Base-by-base conservation (phyloP, 192 early-diverging fungal species). In the Dimargaris cristalligena region DNA sequence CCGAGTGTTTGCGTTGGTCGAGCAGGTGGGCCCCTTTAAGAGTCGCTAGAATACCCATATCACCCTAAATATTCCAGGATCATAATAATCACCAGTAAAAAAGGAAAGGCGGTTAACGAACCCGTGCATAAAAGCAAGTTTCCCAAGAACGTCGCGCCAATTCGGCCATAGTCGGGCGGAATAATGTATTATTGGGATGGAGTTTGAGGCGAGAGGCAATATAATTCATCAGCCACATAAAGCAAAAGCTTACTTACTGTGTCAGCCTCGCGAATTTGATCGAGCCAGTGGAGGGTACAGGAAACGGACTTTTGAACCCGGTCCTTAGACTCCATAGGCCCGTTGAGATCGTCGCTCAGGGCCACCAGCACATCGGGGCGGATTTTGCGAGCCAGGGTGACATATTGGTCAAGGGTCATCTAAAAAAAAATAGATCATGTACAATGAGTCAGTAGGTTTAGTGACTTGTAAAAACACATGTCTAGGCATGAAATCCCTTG, bases 301-400 rank as follows among this genome's bases (percentile, higher is more conserved):
- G 59, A 32, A 3, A 73, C 67, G 13, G 74, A 76, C 54, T 73
- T 76, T 58, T 61, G 44, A 11, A 69, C 62, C 51, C 74, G 69
- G 18, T 11, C 31, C 34, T 56, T 33, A 33, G 54, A n/a, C 30
- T 33, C 32, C 14, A 34, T 33, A 20, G 20, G 31, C 9, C 30
- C 29, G 31, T 56, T 56, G 2, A 56, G 54, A 14, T 56, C 54
- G 13, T 56, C 54, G 54, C 31, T 33, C 54, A 56, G 20, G 14
- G 54, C 54, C 31, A 56, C 54, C 11, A 34, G 13, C 10, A 56
- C 34, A 14, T 56, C 54, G 31, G 54, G 54, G 16, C 34, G 54
- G 16, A 29, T 13, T 1, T 20, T 14, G 30, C 31, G 26, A 20
- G 34, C 32, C 54, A 56, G 20, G 14, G 20, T 14, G 1, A 56